Evolutionary conservation across 805 yeast species (phyloP).

Genomic region (Ogataea nitratoaversa): DNA sequence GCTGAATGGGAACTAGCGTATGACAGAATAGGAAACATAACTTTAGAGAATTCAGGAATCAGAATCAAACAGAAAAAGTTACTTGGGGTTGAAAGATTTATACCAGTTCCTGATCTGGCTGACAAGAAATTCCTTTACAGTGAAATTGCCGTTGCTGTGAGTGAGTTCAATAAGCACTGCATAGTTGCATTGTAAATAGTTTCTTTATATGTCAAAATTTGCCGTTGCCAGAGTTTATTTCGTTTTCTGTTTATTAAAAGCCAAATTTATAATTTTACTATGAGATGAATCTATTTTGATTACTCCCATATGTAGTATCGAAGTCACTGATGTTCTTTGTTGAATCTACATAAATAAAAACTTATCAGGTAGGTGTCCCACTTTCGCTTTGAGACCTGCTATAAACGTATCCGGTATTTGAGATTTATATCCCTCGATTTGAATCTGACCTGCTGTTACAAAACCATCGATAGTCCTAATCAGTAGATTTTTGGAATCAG

Average conservation of each 20-base stretch:
- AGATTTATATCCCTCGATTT: constrained; percentile 50
- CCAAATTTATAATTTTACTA: too few relatives aligned
- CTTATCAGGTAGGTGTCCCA: constrained; percentile 30
- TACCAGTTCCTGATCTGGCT: constrained; percentile 69
- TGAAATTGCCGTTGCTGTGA: constrained; percentile 76
- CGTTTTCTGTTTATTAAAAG: too few relatives aligned
- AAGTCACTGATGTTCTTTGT: too few relatives aligned
- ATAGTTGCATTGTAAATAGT: constrained; percentile 23
- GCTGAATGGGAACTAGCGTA: constrained; percentile 71
- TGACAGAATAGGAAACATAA: constrained; percentile 61
- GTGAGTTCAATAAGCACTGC: constrained; percentile 60
- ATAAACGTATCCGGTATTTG: constrained; percentile 46
- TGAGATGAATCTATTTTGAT: too few relatives aligned
- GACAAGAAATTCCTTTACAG: constrained; percentile 65
- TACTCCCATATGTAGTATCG: too few relatives aligned
- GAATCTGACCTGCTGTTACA: constrained; percentile 36
- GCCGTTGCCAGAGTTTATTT: too few relatives aligned
- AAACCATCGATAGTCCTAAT: constrained; percentile 43
- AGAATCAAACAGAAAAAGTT: constrained; percentile 49
- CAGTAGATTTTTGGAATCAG: constrained; percentile 19
- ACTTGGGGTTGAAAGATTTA: constrained; percentile 46
- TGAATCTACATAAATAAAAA: too few relatives aligned
- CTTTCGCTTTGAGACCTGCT: constrained; percentile 40
- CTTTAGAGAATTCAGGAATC: constrained; percentile 77
- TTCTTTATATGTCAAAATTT: constrained; percentile 7